These are phyloP conservation scores for Globisporangium echinulatum DNA, from an alignment of 352 stramenopile species.

Conservation along the genomic window DNA sequence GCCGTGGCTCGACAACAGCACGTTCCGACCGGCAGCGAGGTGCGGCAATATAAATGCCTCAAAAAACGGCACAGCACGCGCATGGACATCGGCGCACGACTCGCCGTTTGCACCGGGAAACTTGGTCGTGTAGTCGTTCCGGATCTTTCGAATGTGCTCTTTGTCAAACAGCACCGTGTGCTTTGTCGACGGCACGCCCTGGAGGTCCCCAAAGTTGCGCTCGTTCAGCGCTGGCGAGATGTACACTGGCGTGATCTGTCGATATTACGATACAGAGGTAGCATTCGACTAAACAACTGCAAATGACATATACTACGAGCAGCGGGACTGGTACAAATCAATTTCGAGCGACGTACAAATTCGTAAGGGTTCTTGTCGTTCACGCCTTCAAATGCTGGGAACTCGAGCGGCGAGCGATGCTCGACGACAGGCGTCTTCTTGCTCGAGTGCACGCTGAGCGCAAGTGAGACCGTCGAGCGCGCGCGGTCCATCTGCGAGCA, in stretches of 20 bases:
- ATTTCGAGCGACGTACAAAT: slow-evolving; percentile 40
- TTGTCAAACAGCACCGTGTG: slow-evolving; percentile 73
- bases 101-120: slow-evolving; percentile 77
- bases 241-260: slow-evolving; percentile 72
- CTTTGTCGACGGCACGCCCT: slow-evolving; percentile 67
- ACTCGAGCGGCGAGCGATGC: slow-evolving; percentile 64
- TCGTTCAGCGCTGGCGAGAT: slow-evolving; percentile 75
- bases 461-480: slow-evolving; percentile 66
- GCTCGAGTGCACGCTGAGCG: slow-evolving; percentile 74
- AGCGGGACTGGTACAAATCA: too few species aligned
- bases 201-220: slow-evolving; percentile 78
- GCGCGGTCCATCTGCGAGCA: slow-evolving; percentile 84
- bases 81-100: slow-evolving; percentile 77
- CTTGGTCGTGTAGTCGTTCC: slow-evolving; percentile 76
- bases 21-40: slow-evolving; percentile 61
- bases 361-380: slow-evolving; percentile 75
- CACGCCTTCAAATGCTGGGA: slow-evolving; percentile 58
- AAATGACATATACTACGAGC: too few species aligned
- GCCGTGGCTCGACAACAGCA: slow-evolving; percentile 73
- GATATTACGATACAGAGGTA: slow-evolving; percentile 3
- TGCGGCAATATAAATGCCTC: slow-evolving; percentile 70
- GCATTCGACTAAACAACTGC: not conserved
- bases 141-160: slow-evolving; percentile 66
- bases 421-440: slow-evolving; percentile 78
- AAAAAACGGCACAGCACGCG: slow-evolving; percentile 74